Percentiles rank a stretch among this genome's conserved stretches.
Evolutionary conservation across 1,139 yeast genomes (phyloP).

Genomic region (Zygotorulaspora mrakii): DNA sequence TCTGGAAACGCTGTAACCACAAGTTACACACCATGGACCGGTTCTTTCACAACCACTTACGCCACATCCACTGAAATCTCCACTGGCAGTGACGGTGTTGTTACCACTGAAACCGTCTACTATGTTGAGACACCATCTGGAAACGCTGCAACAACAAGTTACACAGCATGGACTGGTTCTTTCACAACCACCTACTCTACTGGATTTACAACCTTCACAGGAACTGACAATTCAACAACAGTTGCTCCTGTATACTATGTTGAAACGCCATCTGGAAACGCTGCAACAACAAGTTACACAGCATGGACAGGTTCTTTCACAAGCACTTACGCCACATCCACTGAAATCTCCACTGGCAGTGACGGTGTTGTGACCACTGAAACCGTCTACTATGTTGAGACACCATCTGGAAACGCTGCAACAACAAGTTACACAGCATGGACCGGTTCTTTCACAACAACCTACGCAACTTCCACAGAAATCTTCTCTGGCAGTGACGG

Average conservation of each 20-base stretch:
- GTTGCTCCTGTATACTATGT: not conserved
- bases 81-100: not conserved
- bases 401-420: not conserved
- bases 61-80: not conserved
- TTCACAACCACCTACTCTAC: not conserved
- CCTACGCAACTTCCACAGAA: not conserved
- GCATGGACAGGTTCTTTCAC: not conserved
- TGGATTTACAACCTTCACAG: not conserved
- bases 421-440: not conserved
- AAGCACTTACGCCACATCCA: not conserved
- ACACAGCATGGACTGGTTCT: not conserved
- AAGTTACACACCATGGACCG: not conserved
- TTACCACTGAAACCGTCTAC: not conserved
- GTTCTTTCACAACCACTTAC: not conserved
- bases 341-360: not conserved
- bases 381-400: not conserved
- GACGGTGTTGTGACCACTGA: not conserved
- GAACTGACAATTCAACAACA: not conserved
- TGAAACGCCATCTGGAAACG: not conserved
- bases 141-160: not conserved
- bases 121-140: not conserved
- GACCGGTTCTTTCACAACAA: not conserved
- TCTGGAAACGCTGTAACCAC: not conserved
- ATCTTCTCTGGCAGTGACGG: not conserved
- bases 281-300: not conserved